Conservation (phyloP, 768 basidiomycete species). For the Leccinum obscurum region DNA sequence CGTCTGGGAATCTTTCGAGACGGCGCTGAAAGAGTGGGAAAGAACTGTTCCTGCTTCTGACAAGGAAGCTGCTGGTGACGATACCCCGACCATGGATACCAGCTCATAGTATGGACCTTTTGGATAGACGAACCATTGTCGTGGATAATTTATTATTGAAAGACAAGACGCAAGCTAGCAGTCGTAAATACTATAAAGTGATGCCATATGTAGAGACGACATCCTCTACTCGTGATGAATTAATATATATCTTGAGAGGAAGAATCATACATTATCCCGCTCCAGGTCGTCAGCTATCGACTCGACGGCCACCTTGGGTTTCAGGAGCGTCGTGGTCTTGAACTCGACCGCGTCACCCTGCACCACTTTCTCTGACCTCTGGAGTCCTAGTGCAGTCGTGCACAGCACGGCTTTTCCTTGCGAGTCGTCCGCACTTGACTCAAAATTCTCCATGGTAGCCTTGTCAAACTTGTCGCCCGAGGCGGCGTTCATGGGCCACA, state of each 20-base stretch:
- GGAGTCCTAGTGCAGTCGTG: slow-evolving; percentile 57
- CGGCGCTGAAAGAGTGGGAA: slow-evolving; percentile 67
- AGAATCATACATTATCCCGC: slow-evolving; percentile 24
- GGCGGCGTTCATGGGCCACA: slow-evolving; percentile 49
- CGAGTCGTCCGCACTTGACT: slow-evolving; percentile 21
- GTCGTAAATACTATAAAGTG: slow-evolving; percentile 31
- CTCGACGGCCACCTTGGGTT: slow-evolving; percentile 55
- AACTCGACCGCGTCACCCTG: slow-evolving; percentile 45
- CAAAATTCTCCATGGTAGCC: slow-evolving; percentile 47
- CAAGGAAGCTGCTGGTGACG: slow-evolving; percentile 20
- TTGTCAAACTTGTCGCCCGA: slow-evolving; percentile 44
- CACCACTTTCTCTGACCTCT: slow-evolving; percentile 36
- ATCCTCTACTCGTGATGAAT: slow-evolving; percentile 6
- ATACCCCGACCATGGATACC: slow-evolving; percentile 28
- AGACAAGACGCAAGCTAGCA: slow-evolving; percentile 4
- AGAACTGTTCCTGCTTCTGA: slow-evolving; percentile 27
- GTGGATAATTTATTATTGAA: slow-evolving; percentile 31
- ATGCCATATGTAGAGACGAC: slow-evolving; percentile 11
- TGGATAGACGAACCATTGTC: neutral
- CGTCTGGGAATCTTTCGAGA: slow-evolving; percentile 79
- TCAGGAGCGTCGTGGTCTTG: slow-evolving; percentile 49
- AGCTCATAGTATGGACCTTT: slow-evolving; percentile 14
- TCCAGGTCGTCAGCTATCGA: slow-evolving; percentile 31
- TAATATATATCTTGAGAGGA: neutral
- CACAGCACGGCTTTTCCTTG: slow-evolving; percentile 42